phyloP scores from a whole-genome alignment of 1,284 basidiomycete species.

The Ustilago vetiveriae region DNA sequence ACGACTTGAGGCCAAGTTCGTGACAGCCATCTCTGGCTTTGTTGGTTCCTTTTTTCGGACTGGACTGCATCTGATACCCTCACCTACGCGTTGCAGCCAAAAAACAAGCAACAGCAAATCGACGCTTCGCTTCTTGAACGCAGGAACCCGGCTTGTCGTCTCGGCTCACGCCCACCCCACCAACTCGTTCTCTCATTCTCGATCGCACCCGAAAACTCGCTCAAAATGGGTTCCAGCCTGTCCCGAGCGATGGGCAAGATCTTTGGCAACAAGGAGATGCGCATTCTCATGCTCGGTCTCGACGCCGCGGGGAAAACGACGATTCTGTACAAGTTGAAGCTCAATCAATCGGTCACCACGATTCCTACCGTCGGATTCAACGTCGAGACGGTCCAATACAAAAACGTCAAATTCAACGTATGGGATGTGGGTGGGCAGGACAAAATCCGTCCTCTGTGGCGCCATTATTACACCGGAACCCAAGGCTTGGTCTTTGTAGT shows the following conservation, averaged over 20 bases:
- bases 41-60: no score
- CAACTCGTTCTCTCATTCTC: not conserved
- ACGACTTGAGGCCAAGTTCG: no score
- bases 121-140: no score
- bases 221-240: constrained; percentile 61
- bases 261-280: constrained; percentile 99
- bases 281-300: constrained; percentile 82
- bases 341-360: constrained; percentile 98
- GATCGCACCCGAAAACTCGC: not conserved
- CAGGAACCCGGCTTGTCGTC: no score
- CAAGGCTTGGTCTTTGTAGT: constrained; percentile 76
- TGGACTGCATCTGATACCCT: not conserved
- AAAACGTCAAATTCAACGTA: constrained; percentile 68
- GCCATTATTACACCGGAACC: constrained; percentile 85
- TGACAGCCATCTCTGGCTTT: no score
- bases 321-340: constrained; percentile 98
- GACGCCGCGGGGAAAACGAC: constrained; percentile 84
- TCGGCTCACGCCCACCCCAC: no score
- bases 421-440: constrained; percentile 70
- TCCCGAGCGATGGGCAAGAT: constrained; percentile 83
- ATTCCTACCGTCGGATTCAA: constrained; percentile 88
- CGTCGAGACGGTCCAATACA: constrained; percentile 69
- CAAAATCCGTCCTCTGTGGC: constrained; percentile 75
- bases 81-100: not conserved
- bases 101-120: no score